These are phyloP conservation scores for Salix brachista DNA, from an alignment of 345 rosid genomes.

Conservation along the genomic window DNA sequence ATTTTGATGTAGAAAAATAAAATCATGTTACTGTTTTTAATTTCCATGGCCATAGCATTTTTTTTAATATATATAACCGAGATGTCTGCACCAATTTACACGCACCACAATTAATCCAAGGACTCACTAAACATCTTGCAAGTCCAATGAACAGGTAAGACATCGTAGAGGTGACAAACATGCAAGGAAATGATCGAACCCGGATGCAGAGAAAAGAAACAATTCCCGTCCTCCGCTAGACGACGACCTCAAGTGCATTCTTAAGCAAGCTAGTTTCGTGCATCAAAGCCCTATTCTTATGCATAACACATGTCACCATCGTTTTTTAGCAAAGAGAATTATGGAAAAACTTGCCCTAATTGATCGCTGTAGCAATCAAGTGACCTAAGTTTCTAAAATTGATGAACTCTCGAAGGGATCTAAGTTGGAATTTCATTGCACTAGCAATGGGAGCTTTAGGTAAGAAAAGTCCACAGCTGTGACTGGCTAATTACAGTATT, in stretches of 20 bases:
- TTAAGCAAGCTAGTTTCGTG: neutral
- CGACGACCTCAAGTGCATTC: too few species aligned
- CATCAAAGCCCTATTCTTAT: too few species aligned
- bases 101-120: accelerated
- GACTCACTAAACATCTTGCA: accelerated
- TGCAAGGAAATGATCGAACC: too few species aligned
- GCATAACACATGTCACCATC: neutral
- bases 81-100: too few species aligned
- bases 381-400: too few species aligned
- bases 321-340: neutral
- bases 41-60: too few species aligned
- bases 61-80: too few species aligned
- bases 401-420: neutral
- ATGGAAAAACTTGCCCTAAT: neutral
- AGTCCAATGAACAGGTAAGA: accelerated
- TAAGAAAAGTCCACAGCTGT: neutral
- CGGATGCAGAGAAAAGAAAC: too few species aligned
- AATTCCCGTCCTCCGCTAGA: too few species aligned
- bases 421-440: neutral
- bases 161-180: too few species aligned
- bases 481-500: neutral
- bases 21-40: too few species aligned
- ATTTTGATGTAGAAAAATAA: too few species aligned
- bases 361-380: neutral
- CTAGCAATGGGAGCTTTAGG: neutral